Evolutionary conservation across 108 stramenopile species (phyloP), one percentile per base, ranked within the genome.

Genomic region (Schizochytrium sp.): DNA sequence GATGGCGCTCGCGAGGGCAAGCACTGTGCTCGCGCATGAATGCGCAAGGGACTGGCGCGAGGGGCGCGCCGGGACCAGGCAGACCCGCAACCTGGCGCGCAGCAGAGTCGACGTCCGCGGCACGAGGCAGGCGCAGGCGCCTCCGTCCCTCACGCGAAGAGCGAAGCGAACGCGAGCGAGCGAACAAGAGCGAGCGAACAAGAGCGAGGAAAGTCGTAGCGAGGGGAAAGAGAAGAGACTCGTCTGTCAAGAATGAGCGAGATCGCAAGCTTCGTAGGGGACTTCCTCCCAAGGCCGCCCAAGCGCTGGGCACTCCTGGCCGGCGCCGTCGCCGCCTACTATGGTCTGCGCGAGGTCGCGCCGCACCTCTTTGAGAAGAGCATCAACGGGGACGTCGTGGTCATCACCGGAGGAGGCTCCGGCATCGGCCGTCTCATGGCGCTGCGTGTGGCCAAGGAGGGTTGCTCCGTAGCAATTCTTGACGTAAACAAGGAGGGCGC

Each of bases 391-490:
- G 72, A 91, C 29, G 87, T 88, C 34, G 87, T 60, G 47, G 58
- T 91, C 18, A 91, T 91, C 89, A 91, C 91, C 18, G 91, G 91
- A 6, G 89, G 87, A 18, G 88, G 89, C 14, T 43, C 44, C 29
- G 91, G 91, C 34, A 91, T 91, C 44, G 91, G 91, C 14, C 60
- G 87, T 14, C 87, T 88, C 21, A 88, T 91, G 89, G 87, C 89
- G 57, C 16, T 59, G 10, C 58, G 51, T 16, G 18, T 92, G 4
- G 91, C 91, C 29, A 58, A 87, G 51, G 41, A 88, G 8, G 87
- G 89, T 0, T 88, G 43, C 45, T 5, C 8, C 28, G 34, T 89
- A 5, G 89, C 45, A 45, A 19, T 69, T 19, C 23, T 53, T 16
- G 91, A 91, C 5, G 41, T 88, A 10, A 60, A 72, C 58, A 29